Conservation (phyloP, 441 rosid genomes). For the Pelargonium australe region DNA sequence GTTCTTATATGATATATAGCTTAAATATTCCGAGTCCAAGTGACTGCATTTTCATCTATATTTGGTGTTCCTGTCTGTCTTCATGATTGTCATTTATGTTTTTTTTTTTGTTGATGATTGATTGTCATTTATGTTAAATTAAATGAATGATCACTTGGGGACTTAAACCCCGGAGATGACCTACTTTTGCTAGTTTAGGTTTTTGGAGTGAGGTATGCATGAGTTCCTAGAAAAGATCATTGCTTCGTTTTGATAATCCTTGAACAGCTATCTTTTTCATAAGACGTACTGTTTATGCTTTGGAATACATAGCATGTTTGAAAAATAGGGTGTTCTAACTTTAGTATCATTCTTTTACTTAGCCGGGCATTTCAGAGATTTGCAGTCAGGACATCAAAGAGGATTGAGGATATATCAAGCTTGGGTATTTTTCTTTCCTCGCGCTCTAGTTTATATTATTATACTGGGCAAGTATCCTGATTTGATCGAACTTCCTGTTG, state of each 20-base stretch:
- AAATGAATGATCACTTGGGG: no score
- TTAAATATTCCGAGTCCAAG: no score
- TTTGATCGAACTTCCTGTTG: background rate
- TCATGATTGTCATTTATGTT: no score
- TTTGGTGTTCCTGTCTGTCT: no score
- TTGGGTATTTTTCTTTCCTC: conserved; percentile 33
- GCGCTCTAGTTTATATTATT: background rate
- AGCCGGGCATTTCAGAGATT: conserved; percentile 83
- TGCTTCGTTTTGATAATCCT: background rate
- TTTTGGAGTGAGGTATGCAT: background rate
- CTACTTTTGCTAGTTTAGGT: no score
- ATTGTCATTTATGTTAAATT: no score
- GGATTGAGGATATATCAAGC: conserved; percentile 56
- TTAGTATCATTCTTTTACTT: background rate
- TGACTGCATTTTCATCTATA: no score
- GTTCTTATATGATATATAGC: no score
- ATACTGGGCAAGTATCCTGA: background rate
- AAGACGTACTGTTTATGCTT: background rate
- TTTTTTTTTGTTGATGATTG: no score
- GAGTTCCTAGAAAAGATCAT: background rate
- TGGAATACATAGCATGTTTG: background rate
- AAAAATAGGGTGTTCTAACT: background rate
- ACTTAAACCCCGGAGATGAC: background rate
- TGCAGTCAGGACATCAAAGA: conserved; percentile 89
- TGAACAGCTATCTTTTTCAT: background rate